Evolutionary conservation across 148 eudicot species (phyloP).

Genomic region (Persicaria maculosa): DNA sequence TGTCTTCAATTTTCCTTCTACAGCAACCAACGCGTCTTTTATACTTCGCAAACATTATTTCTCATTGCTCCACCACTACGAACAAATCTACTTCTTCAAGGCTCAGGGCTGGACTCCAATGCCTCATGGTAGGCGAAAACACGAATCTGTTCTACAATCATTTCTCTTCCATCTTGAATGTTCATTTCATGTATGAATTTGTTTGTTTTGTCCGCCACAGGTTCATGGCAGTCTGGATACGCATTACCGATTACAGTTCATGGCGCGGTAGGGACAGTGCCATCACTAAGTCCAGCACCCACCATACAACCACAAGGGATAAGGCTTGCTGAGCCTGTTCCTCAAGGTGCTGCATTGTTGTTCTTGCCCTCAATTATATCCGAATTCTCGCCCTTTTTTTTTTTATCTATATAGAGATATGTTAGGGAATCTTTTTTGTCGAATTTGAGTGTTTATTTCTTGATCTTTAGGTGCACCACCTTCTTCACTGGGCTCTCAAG

Average conservation of each 20-base stretch:
- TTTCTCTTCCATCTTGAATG: background rate
- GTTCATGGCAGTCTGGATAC: conserved; percentile 30
- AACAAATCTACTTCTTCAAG: conserved; percentile 71
- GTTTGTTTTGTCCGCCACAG: conserved; percentile 27
- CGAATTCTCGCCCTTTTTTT: background rate
- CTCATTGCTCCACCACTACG: conserved; percentile 66
- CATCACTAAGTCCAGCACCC: conserved; percentile 25
- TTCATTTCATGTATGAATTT: background rate
- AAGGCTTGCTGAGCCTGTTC: conserved; percentile 21
- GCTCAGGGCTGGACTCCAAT: conserved; percentile 47
- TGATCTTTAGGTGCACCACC: conserved; percentile 19
- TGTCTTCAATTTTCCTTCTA: conserved; percentile 74
- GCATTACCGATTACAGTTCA: conserved; percentile 29
- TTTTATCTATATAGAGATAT: background rate
- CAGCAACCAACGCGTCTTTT: conserved; percentile 95
- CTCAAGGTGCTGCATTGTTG: conserved; percentile 37
- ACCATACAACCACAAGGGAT: conserved; percentile 23
- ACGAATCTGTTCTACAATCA: background rate
- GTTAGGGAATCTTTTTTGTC: background rate
- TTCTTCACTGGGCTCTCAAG: conserved; percentile 33
- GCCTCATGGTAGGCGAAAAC: conserved; percentile 32
- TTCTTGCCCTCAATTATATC: background rate
- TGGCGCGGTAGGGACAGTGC: conserved; percentile 19
- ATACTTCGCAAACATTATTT: conserved; percentile 75
- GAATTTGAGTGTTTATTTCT: background rate